phyloP scores from a whole-genome alignment of 768 basidiomycete species.

The Podaxis rugospora region DNA sequence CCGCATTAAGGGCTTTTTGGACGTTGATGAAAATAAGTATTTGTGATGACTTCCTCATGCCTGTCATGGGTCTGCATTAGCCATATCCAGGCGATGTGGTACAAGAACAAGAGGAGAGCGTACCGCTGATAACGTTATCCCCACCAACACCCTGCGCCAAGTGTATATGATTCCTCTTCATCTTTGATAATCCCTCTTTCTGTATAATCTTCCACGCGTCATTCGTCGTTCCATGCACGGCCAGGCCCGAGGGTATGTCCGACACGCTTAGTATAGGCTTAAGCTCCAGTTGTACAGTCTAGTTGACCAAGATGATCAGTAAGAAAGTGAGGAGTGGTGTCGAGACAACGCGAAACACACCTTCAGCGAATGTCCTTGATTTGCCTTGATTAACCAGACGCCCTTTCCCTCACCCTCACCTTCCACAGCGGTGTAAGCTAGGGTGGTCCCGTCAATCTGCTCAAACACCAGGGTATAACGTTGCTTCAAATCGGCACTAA shows the following conservation, averaged over 20 bases:
- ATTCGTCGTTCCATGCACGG: constrained; percentile 77
- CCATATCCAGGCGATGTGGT: neutral
- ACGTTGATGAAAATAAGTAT: constrained; percentile 83
- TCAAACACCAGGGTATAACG: constrained; percentile 60
- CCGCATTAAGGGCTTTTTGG: constrained; percentile 60
- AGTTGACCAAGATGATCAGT: neutral
- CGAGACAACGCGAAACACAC: constrained; percentile 30
- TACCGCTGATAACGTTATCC: constrained; percentile 72
- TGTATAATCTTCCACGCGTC: constrained; percentile 72
- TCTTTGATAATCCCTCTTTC: constrained; percentile 69
- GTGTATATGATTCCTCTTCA: constrained; percentile 91
- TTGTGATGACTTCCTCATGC: constrained; percentile 76
- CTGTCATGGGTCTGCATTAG: constrained; percentile 30
- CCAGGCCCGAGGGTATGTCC: constrained; percentile 66
- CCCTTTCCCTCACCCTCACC: constrained; percentile 21
- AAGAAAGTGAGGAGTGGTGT: neutral
- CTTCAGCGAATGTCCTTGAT: constrained; percentile 86
- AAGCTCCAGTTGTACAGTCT: constrained; percentile 71
- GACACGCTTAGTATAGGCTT: constrained; percentile 48
- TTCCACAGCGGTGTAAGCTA: constrained; percentile 14
- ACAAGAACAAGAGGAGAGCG: constrained; percentile 18
- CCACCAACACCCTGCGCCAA: constrained; percentile 75
- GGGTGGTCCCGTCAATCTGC: constrained; percentile 17
- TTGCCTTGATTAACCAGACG: constrained; percentile 86
- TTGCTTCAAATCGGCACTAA: constrained; percentile 61